Base-by-base conservation (phyloP, 345 rosid genomes). In the Murraya paniculata region DNA sequence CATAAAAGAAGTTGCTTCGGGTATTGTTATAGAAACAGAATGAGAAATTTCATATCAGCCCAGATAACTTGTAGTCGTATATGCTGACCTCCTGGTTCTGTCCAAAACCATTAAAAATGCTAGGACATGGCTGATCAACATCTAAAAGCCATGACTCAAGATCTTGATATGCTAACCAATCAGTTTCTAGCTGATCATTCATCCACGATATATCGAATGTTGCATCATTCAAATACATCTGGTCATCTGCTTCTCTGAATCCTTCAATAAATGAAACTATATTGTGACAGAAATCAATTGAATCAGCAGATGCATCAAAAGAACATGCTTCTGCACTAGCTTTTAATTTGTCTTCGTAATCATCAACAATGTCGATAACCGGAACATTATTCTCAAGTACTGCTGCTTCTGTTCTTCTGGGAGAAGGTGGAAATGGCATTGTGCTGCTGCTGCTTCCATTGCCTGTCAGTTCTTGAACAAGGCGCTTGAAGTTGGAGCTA, bases 391-490 rank as follows among this genome's bases (percentile, higher is more conserved):
- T 28, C 4, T 45, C 41, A 30, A 30, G 74, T 21, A 4, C 9
- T 1, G 28, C 55, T 4, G 28, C 55, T 4, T 31, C 59, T 53
- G 41, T 2, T 53, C 9, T 28, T 30, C 41, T 38, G 6, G n/a
- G 77, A 50, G 74, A 27, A 59, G 68, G 4, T 9, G 57, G 31
- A 27, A 27, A 27, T 22, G 66, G 28, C 33, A 57, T 2, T 25
- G 22, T 59, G 24, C 25, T 25, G 50, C 24, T 57, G 24, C 65
- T 48, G 19, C 19, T 39, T 19, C 30, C 59, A 28, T 81, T 84
- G 27, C 92, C 87, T 6, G 89, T 87, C 14, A 89, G 81, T 57
- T 85, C 81, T 70, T 89, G 92, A 76, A 89, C 90, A 1, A 89
- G 88, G 19, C 55, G 67, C 83, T 85, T 85, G 85, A 89, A 89